phyloP scores from a whole-genome alignment of 1,139 yeast species.

The Pichia sp. region DNA sequence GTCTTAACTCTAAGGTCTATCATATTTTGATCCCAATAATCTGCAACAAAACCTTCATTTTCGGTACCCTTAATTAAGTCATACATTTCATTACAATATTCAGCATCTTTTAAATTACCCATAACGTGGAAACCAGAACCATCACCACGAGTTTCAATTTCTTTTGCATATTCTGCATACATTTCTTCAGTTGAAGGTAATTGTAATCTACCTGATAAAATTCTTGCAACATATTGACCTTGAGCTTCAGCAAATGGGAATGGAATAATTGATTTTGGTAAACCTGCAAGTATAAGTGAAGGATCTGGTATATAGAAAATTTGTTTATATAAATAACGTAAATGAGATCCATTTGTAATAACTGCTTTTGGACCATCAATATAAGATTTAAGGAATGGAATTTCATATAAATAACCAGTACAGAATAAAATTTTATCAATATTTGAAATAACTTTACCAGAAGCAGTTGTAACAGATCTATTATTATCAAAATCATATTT shows the following conservation, averaged over 20 bases:
- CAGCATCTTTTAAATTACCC: constrained; percentile 26
- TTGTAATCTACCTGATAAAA: constrained; percentile 35
- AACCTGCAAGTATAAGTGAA: constrained; percentile 35
- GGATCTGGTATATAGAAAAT: constrained; percentile 43
- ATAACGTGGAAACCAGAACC: constrained; percentile 28
- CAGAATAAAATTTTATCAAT: constrained; percentile 41
- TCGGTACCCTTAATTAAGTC: constrained; percentile 23
- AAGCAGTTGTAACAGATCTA: constrained; percentile 30
- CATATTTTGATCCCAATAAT: constrained; percentile 25
- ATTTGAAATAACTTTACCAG: constrained; percentile 27
- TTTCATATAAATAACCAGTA: constrained; percentile 42
- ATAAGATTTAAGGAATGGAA: constrained; percentile 38
- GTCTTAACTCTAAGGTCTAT: constrained; percentile 22
- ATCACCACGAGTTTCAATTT: constrained; percentile 23
- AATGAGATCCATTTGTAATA: constrained; percentile 32
- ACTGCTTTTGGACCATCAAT: constrained; percentile 27
- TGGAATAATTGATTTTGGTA: constrained; percentile 40
- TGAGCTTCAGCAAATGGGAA: constrained; percentile 45
- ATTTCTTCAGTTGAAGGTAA: constrained; percentile 35
- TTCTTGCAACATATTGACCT: constrained; percentile 39
- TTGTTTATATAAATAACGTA: constrained; percentile 37
- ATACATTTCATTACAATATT: constrained; percentile 27
- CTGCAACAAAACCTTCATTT: constrained; percentile 28
- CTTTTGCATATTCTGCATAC: constrained; percentile 23
- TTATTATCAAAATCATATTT: constrained; percentile 26